Percentiles rank a stretch among this genome's conserved stretches.
phyloP scores from a whole-genome alignment of 495 filamentous ascomycete species.

The Cercophora samala region DNA sequence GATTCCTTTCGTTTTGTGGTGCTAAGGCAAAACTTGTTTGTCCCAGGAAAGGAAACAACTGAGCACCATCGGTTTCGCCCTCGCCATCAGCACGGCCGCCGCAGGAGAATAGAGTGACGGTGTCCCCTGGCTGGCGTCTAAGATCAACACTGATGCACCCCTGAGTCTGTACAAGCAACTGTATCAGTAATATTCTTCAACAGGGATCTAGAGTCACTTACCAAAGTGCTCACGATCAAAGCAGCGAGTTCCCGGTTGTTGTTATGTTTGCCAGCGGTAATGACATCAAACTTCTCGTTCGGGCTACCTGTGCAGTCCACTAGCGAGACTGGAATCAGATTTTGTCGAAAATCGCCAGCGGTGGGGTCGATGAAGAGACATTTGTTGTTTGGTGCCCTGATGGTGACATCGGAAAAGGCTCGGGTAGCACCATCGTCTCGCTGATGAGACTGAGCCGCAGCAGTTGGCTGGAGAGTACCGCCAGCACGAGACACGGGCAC shows the following conservation, averaged over 20 bases:
- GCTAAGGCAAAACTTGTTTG: constrained; percentile 42
- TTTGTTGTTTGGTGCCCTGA: constrained; percentile 48
- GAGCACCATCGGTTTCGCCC: constrained; percentile 42
- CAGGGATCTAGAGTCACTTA: constrained; percentile 13
- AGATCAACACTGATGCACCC: constrained; percentile 53
- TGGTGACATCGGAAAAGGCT: constrained; percentile 44
- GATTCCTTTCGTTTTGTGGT: constrained; percentile 38
- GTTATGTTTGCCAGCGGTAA: constrained; percentile 52
- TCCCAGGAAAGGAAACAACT: constrained; percentile 42
- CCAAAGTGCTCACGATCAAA: constrained; percentile 49
- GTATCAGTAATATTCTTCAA: neutral
- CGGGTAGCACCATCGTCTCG: constrained; percentile 48
- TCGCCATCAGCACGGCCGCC: constrained; percentile 52
- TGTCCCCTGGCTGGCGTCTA: constrained; percentile 43
- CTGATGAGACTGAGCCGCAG: constrained; percentile 45
- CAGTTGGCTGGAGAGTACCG: constrained; percentile 46
- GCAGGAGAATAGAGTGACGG: constrained; percentile 51
- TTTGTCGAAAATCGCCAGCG: constrained; percentile 54
- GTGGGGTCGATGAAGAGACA: constrained; percentile 54
- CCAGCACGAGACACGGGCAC: constrained; percentile 52
- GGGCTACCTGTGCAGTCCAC: constrained; percentile 45
- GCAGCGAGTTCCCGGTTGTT: constrained; percentile 24
- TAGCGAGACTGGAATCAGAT: constrained; percentile 49
- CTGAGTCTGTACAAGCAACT: constrained; percentile 33
- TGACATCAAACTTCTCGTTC: constrained; percentile 54